Conservation (phyloP, 306 rosid species). For the Spatholobus suberectus region DNA sequence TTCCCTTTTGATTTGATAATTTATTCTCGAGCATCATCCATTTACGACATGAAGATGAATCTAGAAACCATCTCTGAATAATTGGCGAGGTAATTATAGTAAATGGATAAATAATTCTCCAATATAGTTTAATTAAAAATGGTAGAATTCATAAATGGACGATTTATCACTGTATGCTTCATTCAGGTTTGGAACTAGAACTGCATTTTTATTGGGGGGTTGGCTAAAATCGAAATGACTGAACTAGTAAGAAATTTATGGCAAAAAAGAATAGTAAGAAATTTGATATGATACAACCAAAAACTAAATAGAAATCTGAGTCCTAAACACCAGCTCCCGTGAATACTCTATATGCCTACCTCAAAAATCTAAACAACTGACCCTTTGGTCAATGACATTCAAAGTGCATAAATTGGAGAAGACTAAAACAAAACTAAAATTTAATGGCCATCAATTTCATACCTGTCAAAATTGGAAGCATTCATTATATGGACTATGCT, state of each 20-base stretch:
- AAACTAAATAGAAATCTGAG: neutral
- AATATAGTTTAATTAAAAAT: neutral
- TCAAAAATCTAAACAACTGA: neutral
- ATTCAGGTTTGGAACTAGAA: neutral
- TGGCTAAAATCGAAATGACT: neutral
- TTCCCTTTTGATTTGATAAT: constrained; percentile 31
- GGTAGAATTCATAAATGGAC: neutral
- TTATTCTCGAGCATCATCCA: constrained; percentile 32
- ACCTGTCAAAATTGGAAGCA: constrained; percentile 38
- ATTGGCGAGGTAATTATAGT: neutral
- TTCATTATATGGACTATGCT: constrained; percentile 25
- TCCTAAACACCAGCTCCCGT: neutral
- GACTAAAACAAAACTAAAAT: neutral
- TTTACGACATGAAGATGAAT: constrained; percentile 6
- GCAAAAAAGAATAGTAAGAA: neutral
- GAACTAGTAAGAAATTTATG: neutral
- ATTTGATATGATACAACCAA: neutral
- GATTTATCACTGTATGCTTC: neutral
- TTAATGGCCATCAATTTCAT: constrained; percentile 5
- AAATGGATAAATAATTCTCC: neutral
- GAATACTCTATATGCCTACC: neutral
- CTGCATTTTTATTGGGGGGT: neutral
- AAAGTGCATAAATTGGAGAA: neutral
- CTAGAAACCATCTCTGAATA: constrained; percentile 20
- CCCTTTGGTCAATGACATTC: neutral